phyloP scores from a whole-genome alignment of 192 early-diverging fungal species.

The Haplosporangium gracile region DNA sequence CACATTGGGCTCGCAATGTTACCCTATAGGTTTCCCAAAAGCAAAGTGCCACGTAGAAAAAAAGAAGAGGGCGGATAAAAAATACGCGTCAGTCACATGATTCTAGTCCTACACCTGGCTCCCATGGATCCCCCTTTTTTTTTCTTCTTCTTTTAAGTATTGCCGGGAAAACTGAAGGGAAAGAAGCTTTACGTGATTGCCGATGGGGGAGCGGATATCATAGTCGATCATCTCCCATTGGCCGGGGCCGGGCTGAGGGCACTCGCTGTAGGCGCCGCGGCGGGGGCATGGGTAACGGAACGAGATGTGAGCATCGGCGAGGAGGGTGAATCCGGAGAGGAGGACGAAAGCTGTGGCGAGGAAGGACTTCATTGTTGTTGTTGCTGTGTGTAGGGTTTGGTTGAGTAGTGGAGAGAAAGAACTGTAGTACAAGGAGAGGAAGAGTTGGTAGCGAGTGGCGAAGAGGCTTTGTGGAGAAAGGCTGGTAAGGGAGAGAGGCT shows the following conservation, averaged over 20 bases:
- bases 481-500: too few relatives aligned
- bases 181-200: slow-evolving; percentile 31
- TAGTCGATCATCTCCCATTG: slow-evolving; percentile 48
- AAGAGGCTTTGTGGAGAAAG: not conserved
- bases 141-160: not conserved
- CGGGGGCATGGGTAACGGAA: slow-evolving; percentile 54
- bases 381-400: not conserved
- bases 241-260: slow-evolving; percentile 31
- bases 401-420: not conserved
- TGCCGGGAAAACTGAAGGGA: not conserved
- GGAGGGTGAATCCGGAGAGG: slow-evolving; percentile 32
- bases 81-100: not conserved
- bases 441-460: not conserved
- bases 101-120: not conserved
- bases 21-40: slow-evolving; percentile 11
- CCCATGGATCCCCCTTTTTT: too few relatives aligned
- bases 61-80: not conserved
- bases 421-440: not conserved
- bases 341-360: slow-evolving; percentile 26
- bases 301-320: slow-evolving; percentile 45
- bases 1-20: slow-evolving; percentile 34
- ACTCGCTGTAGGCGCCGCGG: slow-evolving; percentile 43
- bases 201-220: slow-evolving; percentile 39
- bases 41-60: not conserved
- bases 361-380: slow-evolving; percentile 44